Conservation (phyloP, 1,139 yeast genomes). For the Insectozyma bohioensis region DNA sequence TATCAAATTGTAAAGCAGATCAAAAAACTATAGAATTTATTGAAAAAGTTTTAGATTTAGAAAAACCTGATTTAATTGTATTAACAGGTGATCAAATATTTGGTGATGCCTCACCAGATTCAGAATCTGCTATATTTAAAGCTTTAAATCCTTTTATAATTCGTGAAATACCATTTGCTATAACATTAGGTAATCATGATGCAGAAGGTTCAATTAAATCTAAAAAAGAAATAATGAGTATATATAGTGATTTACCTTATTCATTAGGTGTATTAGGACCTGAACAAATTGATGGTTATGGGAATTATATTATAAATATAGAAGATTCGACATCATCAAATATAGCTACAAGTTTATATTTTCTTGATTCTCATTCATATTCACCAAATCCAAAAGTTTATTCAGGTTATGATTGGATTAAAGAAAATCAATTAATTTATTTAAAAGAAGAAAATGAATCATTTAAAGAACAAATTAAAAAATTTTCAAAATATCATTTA, state of each 20-base stretch:
- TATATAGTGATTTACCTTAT: conserved; percentile 61
- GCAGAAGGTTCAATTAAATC: conserved; percentile 76
- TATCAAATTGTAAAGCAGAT: conserved; percentile 69
- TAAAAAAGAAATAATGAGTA: conserved; percentile 51
- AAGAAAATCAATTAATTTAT: conserved; percentile 67
- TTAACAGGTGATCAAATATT: conserved; percentile 85
- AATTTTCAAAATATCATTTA: conserved; percentile 44
- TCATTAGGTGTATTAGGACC: conserved; percentile 67
- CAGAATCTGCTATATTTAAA: conserved; percentile 75
- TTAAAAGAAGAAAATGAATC: conserved; percentile 36
- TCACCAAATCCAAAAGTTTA: conserved; percentile 60
- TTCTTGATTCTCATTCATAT: conserved; percentile 80
- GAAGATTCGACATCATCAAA: conserved; percentile 41
- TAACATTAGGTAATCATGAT: conserved; percentile 62
- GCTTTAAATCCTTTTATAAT: conserved; percentile 70
- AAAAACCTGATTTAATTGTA: conserved; percentile 78
- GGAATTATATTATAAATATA: conserved; percentile 67
- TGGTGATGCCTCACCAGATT: conserved; percentile 70
- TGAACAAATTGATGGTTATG: conserved; percentile 66
- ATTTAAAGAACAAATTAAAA: conserved; percentile 8
- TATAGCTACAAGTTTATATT: conserved; percentile 61
- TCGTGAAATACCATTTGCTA: conserved; percentile 74
- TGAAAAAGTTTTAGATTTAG: conserved; percentile 62
- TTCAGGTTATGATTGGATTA: conserved; percentile 87
- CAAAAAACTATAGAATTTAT: conserved; percentile 62